Base-by-base conservation (phyloP, 345 rosid species). In the Sisymbrium altissimum region DNA sequence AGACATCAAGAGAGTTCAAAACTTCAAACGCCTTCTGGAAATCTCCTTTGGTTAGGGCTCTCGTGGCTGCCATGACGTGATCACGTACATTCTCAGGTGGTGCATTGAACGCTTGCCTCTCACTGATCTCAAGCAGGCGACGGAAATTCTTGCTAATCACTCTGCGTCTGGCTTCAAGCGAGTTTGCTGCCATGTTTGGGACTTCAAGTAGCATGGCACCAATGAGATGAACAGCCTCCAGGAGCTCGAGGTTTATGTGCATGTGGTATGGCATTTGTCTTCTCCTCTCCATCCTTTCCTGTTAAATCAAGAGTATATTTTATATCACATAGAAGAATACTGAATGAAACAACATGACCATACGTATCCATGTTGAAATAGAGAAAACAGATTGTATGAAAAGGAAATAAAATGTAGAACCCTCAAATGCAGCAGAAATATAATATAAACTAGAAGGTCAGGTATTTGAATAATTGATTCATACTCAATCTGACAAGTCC, bases 151-250 rank as follows among this genome's bases (percentile, higher is more conserved):
- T 93, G 81, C 98, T 93, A 71, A 91, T 88, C 73, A 91, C 83
- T 80, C 78, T 86, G 68, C 85, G 85, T 68, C 85, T 89, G 27
- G 84, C 82, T 64, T 88, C 91, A 40, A 81, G 86, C 18, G 72
- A 83, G 81, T 86, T 84, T 67, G 91, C 96, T 15, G 97, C 96
- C 89, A 90, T 89, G 86, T 86, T 86, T 29, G 98, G 93, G 46
- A 93, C 98, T 81, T 93, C 98, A 54, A 93, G 90, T 35, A 93
- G 90, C 97, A 93, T 91, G 58, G 98, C 97, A 76, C 97, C 83
- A 30, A 84, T 86, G 53, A 93, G 88, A 69, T 93, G 97, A 48
- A 89, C 93, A 58, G 98, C 92, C 76, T 93, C 98, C 33, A 93
- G 81, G 55, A 91, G 97, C 82, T 93, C 98, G 8, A 91, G 96